Conservation (phyloP, 2,329 filamentous ascomycete genomes). For the Calonectria henricotiae region DNA sequence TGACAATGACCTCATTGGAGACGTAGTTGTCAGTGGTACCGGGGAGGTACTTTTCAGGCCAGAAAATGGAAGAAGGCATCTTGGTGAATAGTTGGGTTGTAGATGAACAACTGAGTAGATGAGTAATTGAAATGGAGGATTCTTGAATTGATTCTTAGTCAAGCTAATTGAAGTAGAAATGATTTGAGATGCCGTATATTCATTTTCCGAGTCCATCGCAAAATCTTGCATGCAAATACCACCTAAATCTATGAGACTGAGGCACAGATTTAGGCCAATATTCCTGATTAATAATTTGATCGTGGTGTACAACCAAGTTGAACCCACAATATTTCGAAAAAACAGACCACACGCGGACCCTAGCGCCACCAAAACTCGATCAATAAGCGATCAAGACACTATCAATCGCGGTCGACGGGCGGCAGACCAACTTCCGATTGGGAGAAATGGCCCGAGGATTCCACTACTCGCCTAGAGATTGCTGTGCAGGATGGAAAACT, state of each 20-base stretch:
- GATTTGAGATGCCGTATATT: neutral
- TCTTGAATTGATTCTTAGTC: neutral
- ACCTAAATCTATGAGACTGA: slow-evolving; percentile 32
- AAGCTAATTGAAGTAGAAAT: neutral
- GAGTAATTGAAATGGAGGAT: neutral
- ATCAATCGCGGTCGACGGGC: neutral
- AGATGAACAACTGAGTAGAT: neutral
- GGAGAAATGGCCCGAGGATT: slow-evolving; percentile 3
- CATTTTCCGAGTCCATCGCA: slow-evolving; percentile 4
- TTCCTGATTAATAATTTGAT: slow-evolving; percentile 19
- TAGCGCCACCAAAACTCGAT: neutral
- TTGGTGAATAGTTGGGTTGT: neutral
- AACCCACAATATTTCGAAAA: neutral
- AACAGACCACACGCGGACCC: neutral
- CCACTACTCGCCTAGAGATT: slow-evolving; percentile 23
- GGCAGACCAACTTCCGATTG: slow-evolving; percentile 4
- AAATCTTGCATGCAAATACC: slow-evolving; percentile 4
- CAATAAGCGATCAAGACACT: slow-evolving; percentile 10
- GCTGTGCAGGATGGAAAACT: slow-evolving; percentile 44
- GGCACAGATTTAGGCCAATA: slow-evolving; percentile 30
- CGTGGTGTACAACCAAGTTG: no score
- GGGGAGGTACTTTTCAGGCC: slow-evolving; percentile 51
- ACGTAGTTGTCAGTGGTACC: slow-evolving; percentile 54
- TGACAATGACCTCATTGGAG: slow-evolving; percentile 53
- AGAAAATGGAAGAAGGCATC: slow-evolving; percentile 44